Percentiles rank a stretch among this genome's conserved stretches.
phyloP scores from a whole-genome alignment of 2,329 filamentous ascomycete genomes.

The Aspergillus novofumigatus region DNA sequence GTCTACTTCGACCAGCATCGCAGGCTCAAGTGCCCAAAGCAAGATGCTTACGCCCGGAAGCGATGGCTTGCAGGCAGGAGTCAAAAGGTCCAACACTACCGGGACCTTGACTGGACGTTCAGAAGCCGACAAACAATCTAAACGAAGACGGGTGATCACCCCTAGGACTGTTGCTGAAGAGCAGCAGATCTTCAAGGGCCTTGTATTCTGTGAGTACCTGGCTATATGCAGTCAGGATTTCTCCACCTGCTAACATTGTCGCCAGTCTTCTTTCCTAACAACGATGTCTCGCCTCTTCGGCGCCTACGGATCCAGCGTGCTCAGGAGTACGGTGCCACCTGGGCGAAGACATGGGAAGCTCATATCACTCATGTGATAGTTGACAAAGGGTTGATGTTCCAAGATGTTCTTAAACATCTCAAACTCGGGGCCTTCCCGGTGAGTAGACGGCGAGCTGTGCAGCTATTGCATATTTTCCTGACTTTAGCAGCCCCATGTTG shows the following conservation, averaged over 20 bases:
- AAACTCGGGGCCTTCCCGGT: constrained; percentile 48
- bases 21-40: not conserved
- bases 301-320: constrained; percentile 70
- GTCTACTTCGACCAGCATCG: not conserved
- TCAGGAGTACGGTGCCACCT: constrained; percentile 68
- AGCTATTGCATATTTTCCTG: constrained; percentile 6
- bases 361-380: constrained; percentile 74
- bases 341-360: constrained; percentile 55
- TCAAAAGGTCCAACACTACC: constrained; percentile 13
- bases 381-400: constrained; percentile 63
- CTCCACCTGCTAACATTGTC: not conserved
- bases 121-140: constrained; percentile 13
- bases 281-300: constrained; percentile 65
- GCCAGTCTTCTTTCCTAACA: constrained; percentile 71
- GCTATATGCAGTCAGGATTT: constrained; percentile 4
- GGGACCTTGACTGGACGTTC: constrained; percentile 8
- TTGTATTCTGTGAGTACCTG: constrained; percentile 54
- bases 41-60: not conserved
- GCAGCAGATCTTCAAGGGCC: constrained; percentile 56
- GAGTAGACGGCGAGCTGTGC: constrained; percentile 18
- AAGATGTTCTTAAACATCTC: constrained; percentile 58
- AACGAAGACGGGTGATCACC: constrained; percentile 30
- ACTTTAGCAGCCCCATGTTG: constrained; percentile 24
- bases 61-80: not conserved
- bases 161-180: constrained; percentile 49